Evolutionary conservation across 1,284 basidiomycete species (phyloP), one percentile per base, ranked within the genome.

Genomic region (Sporisorium exsertum): DNA sequence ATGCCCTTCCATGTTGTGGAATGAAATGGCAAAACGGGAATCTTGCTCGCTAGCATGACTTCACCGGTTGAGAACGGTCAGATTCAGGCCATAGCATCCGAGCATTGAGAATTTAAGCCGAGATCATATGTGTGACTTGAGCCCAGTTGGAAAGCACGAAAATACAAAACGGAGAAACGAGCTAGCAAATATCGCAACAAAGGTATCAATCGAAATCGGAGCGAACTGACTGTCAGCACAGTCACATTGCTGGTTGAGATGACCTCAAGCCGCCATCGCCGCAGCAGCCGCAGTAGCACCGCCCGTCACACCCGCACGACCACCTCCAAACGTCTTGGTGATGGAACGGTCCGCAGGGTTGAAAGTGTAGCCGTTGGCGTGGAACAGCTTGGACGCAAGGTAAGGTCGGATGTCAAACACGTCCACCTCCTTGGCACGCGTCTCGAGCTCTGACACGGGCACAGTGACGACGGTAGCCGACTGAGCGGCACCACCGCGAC

Each of bases 331-430:
- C 5, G 66, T 69, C 64, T 84, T 84, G 37, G 78, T 70, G 61
- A 85, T 84, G 5, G 78, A 77, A 15, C 80, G 58, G 27, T 75
- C 73, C 5, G 64, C 43, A 22, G 82, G 73, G 49, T 80, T 66
- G 61, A 79, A 85, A 4, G 81, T 91, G 87, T 98, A 99, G 3
- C 95, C 95, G 82, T 99, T 99, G 22, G 92, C 88, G n/a, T 87
- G 82, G 85, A 99, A 99, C 50, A 99, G 86, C 77, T 91, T 92
- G 3, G 92, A 94, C 33, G 88, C 89, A 72, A 97, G 86, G 90
- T 97, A 99, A 2, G 94, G 91, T 20, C 89, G 87, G 20, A 93
- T 91, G 83, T 98, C 95, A 82, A 92, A 97, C 62, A 98, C 95
- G 72, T 98, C 95, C 72, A 97, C 91, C 65, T 96, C 95, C 85